These are phyloP conservation scores for Physcomitrium patens DNA, from an alignment of 225 moss, liverwort and hornwort genomes.

Conservation along the genomic window DNA sequence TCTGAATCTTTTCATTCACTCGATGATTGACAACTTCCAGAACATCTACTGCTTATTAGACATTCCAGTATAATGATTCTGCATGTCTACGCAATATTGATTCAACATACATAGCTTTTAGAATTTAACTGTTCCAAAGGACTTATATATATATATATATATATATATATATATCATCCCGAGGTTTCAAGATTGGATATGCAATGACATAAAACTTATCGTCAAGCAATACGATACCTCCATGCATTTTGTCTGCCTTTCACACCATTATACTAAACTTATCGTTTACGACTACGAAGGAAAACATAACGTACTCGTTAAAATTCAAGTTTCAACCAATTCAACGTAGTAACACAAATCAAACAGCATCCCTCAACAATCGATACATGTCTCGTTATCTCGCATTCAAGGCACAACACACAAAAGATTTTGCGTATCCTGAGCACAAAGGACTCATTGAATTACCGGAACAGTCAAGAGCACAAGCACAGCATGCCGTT, in stretches of 20 bases:
- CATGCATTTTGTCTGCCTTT: neutral
- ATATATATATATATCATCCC: neutral
- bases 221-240: neutral
- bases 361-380: conserved; percentile 7
- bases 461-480: conserved; percentile 82
- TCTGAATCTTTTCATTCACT: too few species aligned
- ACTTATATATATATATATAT: too few species aligned
- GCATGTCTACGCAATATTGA: too few species aligned
- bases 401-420: neutral
- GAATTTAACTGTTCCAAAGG: too few species aligned
- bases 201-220: neutral
- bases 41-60: too few species aligned
- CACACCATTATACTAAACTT: neutral
- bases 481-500: conserved; percentile 90
- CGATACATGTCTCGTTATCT: neutral
- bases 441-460: neutral
- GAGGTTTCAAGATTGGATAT: neutral
- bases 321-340: neutral
- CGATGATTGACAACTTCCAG: too few species aligned
- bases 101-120: too few species aligned
- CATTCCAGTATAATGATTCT: too few species aligned
- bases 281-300: neutral
- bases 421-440: neutral
- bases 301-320: neutral
- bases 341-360: neutral